phyloP scores from a whole-genome alignment of 2,329 filamentous ascomycete genomes.

The Diaporthe aspalathi region DNA sequence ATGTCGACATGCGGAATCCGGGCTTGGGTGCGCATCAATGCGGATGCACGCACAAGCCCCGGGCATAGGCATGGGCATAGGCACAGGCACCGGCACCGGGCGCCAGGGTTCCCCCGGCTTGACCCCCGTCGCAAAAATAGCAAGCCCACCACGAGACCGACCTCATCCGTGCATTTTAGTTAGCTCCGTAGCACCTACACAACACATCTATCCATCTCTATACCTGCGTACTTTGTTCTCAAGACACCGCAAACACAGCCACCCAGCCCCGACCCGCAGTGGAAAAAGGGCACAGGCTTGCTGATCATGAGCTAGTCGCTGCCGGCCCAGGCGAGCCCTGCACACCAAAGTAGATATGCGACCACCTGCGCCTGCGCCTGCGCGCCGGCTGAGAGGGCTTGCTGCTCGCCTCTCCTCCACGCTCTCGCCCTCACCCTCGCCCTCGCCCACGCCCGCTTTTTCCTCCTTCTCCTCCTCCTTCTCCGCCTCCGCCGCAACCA shows the following conservation, averaged over 20 bases:
- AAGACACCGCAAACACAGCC: background rate
- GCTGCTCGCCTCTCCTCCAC: constrained; percentile 23
- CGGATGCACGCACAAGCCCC: too few species aligned
- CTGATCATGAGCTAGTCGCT: constrained; percentile 30
- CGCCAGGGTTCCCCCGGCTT: too few species aligned
- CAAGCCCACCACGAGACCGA: background rate
- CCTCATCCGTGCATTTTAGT: background rate
- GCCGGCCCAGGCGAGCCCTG: constrained; percentile 23
- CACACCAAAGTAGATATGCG: constrained; percentile 35
- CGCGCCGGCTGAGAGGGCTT: constrained; percentile 10
- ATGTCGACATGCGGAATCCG: too few species aligned
- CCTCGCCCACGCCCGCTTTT: too few species aligned
- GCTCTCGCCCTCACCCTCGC: background rate
- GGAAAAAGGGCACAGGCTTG: background rate
- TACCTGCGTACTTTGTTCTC: too few species aligned
- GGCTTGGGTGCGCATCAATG: too few species aligned
- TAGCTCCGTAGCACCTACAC: too few species aligned
- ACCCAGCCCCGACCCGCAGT: background rate
- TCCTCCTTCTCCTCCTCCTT: background rate
- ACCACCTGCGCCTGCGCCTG: constrained; percentile 35
- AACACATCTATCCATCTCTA: too few species aligned
- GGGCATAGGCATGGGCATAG: too few species aligned
- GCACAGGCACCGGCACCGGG: too few species aligned
- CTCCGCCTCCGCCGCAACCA: background rate
- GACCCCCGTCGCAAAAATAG: background rate